Base-by-base conservation (phyloP, 768 basidiomycete genomes). In the Sporobolomyces phaffii region DNA sequence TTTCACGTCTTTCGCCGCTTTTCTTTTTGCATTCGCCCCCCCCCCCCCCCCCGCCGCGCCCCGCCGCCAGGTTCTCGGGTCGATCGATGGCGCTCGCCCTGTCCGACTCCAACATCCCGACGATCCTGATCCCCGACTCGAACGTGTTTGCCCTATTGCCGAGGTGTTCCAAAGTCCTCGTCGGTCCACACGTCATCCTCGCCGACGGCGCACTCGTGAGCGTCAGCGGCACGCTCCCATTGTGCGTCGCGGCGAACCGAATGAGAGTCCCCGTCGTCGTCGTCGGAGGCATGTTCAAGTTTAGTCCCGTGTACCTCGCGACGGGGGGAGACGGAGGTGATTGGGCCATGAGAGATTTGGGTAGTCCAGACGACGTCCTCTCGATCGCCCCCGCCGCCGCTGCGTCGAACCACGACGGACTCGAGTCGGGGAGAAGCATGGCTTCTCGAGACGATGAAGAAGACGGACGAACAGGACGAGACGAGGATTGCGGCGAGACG, bases 161-260 rank as follows among this genome's bases (percentile, higher is more conserved):
- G 7, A 86, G 94, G 65, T 89, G 94, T 67, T 94, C 92, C 80
- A 99, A 99, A 78, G 88, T 98, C 72, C 85, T 99, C 64, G 82
- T 99, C 50, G 91, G 92, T 33, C 88, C 92, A 15, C 94, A 97
- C 78, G 86, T 89, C n/a, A 88, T 98, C 74, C 86, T 96, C 54
- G 93, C 94, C 29, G 94, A 97, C 75, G 96, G 96, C 18, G 92
- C 93, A 18, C 87, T 97, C 83, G 92, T 94, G 77, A 88, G 90
- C 20, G 80, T 91, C 60, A 80, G 81, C n/a, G 83, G 85, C 47
- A 82, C 90, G 24, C 81, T 86, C 3, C 85, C 82, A 33, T 78
- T 91, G 41, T 84, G 88, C 26, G 84, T 87, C 81, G 77, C 88
- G 44, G 90, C 90, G 2, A 88, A 89, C 73, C 81, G 82, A 36